Percentiles rank a stretch among this genome's conserved stretches.
These are phyloP conservation scores for Eustoma russellianum DNA, from an alignment of 257 asterid species.

Conservation along the genomic window DNA sequence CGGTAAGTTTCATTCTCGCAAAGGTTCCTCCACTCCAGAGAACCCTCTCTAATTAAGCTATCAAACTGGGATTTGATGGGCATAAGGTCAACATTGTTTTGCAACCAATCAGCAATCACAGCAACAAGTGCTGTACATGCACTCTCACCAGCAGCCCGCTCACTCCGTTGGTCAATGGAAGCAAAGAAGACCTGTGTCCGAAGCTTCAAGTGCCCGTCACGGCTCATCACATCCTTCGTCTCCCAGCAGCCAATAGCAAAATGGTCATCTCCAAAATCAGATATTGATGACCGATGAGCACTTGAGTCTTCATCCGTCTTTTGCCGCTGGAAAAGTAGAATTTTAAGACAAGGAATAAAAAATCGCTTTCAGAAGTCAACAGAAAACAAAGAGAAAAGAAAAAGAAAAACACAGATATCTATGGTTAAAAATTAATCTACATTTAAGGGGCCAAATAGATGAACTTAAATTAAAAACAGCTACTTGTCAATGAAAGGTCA, in stretches of 20 bases:
- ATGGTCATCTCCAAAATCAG: conserved; percentile 88
- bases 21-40: conserved; percentile 89
- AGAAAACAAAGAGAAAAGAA: too few species aligned
- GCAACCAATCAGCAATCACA: conserved; percentile 91
- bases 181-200: conserved; percentile 77
- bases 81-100: conserved; percentile 52
- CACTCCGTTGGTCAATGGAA: conserved; percentile 94
- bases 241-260: conserved; percentile 93
- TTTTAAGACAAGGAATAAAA: background rate
- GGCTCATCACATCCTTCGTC: conserved; percentile 62
- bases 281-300: conserved; percentile 49
- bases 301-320: conserved; percentile 63
- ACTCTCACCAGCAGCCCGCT: conserved; percentile 89
- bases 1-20: conserved; percentile 55
- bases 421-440: background rate
- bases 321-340: conserved; percentile 36
- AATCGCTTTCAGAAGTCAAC: too few species aligned
- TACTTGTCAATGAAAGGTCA: too few species aligned
- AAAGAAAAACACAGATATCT: background rate
- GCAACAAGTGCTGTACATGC: conserved; percentile 97
- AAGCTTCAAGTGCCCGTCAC: conserved; percentile 77
- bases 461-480: too few species aligned
- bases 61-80: conserved; percentile 91
- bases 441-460: background rate
- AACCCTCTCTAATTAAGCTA: conserved; percentile 75